phyloP scores from a whole-genome alignment of 1,284 basidiomycete genomes.

The Xerocomus amazonicus region DNA sequence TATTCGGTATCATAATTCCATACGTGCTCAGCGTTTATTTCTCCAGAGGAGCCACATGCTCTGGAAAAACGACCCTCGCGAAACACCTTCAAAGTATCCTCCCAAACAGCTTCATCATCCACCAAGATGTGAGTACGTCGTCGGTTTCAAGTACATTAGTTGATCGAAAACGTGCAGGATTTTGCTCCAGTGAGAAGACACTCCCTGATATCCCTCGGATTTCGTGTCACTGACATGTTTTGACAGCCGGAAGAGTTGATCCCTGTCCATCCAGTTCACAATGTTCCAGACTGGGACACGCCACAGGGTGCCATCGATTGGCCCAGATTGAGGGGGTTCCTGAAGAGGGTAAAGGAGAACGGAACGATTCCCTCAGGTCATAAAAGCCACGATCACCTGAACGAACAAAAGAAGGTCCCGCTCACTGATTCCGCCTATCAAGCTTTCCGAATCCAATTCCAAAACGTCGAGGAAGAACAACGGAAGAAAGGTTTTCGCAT shows the following conservation, averaged over 20 bases:
- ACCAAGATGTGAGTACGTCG: constrained; percentile 77
- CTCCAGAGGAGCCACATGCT: constrained; percentile 75
- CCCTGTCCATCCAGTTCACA: constrained; percentile 75
- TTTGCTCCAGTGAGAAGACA: constrained; percentile 67
- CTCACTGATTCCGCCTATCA: constrained; percentile 43
- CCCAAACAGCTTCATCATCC: constrained; percentile 78
- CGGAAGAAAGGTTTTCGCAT: constrained; percentile 48
- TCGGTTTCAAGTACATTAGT: neutral
- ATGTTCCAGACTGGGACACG: constrained; percentile 93
- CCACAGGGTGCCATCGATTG: constrained; percentile 77
- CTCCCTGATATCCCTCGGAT: neutral
- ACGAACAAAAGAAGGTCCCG: constrained; percentile 70
- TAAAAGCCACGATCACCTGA: constrained; percentile 82
- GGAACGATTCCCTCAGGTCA: constrained; percentile 67
- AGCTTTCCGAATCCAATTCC: constrained; percentile 53
- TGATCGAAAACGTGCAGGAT: constrained; percentile 43
- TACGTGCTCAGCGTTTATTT: constrained; percentile 6
- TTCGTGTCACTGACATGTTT: constrained; percentile 2
- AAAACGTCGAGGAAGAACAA: constrained; percentile 36
- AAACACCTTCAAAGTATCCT: constrained; percentile 82
- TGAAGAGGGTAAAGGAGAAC: constrained; percentile 53
- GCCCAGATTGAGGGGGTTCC: constrained; percentile 58
- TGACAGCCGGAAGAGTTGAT: constrained; percentile 71
- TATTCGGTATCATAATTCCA: neutral
- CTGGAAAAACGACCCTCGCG: constrained; percentile 93